phyloP scores from a whole-genome alignment of 1,284 basidiomycete species.

The Ustilago lituana region DNA sequence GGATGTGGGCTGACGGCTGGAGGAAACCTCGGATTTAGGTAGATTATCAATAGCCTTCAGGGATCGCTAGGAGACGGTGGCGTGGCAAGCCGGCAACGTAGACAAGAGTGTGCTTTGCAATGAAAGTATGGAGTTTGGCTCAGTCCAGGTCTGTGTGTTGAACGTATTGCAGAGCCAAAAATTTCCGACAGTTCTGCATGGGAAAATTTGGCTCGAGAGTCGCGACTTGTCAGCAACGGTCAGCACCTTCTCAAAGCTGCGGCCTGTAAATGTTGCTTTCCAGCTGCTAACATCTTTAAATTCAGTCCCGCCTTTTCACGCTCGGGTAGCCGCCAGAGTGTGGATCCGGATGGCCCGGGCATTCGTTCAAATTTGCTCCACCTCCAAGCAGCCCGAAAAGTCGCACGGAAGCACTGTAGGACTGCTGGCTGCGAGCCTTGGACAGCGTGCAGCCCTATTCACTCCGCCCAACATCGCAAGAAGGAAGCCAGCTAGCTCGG shows the following conservation, averaged over 20 bases:
- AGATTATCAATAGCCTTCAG: no score
- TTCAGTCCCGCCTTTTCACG: slow-evolving; percentile 25
- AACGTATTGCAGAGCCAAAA: slow-evolving; percentile 24
- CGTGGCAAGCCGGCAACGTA: neutral
- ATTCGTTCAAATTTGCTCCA: slow-evolving; percentile 7
- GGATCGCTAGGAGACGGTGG: no score
- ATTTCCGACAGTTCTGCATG: slow-evolving; percentile 1
- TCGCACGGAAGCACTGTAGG: no score
- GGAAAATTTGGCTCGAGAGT: slow-evolving; percentile 30
- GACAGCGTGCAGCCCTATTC: no score
- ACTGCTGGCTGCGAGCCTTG: no score
- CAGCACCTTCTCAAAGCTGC: slow-evolving; percentile 10
- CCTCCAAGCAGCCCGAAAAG: no score
- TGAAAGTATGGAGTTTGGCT: slow-evolving; percentile 2
- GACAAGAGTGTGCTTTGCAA: neutral
- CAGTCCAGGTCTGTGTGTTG: no score
- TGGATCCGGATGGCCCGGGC: slow-evolving; percentile 39
- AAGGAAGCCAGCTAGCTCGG: no score
- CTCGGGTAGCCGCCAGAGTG: slow-evolving; percentile 10
- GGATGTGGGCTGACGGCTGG: no score
- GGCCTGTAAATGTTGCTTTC: no score
- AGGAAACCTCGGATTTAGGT: no score
- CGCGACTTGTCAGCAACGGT: slow-evolving; percentile 24
- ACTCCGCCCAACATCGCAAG: slow-evolving; percentile 19
- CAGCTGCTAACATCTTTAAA: neutral